Conservation (phyloP, 2,329 filamentous ascomycete genomes). For the Beauveria brongniartii region DNA sequence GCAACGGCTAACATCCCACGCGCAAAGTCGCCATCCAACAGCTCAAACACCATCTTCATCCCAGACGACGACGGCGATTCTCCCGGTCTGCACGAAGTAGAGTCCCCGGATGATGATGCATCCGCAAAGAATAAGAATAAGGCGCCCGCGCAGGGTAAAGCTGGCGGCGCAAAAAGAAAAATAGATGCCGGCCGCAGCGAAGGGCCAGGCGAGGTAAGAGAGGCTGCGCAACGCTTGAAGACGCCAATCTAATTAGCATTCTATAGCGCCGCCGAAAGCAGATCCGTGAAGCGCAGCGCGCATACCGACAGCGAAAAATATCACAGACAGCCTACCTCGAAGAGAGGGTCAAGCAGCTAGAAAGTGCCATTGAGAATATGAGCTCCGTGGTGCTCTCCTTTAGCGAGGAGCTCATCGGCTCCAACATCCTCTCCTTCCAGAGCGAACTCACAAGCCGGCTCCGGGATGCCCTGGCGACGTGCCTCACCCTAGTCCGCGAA, state of each 20-base stretch:
- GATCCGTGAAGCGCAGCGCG: constrained; percentile 71
- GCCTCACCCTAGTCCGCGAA: constrained; percentile 8
- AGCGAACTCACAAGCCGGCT: constrained; percentile 11
- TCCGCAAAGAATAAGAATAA: background rate
- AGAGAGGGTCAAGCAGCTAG: constrained; percentile 54
- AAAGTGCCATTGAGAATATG: constrained; percentile 61
- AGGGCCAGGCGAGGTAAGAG: constrained; percentile 3
- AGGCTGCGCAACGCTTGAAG: background rate
- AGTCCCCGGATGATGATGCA: background rate
- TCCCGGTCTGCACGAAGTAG: background rate
- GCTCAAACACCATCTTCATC: background rate
- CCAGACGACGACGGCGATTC: background rate
- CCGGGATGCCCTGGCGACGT: constrained; percentile 14
- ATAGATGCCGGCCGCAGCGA: background rate
- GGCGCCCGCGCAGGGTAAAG: background rate
- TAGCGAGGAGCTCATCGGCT: constrained; percentile 13
- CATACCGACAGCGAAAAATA: constrained; percentile 73
- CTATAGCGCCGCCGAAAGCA: constrained; percentile 64
- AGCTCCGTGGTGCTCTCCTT: constrained; percentile 28
- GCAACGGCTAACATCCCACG: background rate
- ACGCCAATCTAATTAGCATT: background rate
- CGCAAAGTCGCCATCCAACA: background rate
- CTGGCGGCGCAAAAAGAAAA: background rate
- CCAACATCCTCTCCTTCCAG: constrained; percentile 12
- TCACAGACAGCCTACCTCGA: constrained; percentile 63